Conservation (phyloP, 2,329 filamentous ascomycete species). For the Penicillium hordei region DNA sequence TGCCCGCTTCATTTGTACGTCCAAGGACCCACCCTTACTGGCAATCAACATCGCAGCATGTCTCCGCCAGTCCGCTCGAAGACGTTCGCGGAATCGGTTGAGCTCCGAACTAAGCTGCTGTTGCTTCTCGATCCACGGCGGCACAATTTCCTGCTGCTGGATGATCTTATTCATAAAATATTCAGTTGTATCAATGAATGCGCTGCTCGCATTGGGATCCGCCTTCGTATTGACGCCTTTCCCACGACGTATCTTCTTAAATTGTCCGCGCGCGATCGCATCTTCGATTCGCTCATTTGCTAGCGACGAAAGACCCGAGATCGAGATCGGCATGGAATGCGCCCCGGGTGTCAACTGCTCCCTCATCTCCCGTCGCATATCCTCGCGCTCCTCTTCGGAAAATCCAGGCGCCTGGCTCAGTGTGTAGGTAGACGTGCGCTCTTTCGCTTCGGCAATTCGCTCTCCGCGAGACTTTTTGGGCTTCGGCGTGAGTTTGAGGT, state of each 20-base stretch:
- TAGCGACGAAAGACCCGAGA: slow-evolving; percentile 75
- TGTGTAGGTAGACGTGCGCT: slow-evolving; percentile 58
- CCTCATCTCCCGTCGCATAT: slow-evolving; percentile 69
- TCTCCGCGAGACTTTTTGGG: slow-evolving; percentile 46
- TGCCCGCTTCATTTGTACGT: slow-evolving; percentile 70
- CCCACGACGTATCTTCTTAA: slow-evolving; percentile 78
- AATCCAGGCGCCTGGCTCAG: slow-evolving; percentile 57
- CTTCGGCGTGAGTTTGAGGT: slow-evolving; percentile 48
- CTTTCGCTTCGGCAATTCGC: slow-evolving; percentile 58
- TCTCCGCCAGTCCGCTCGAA: slow-evolving; percentile 80
- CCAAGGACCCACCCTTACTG: slow-evolving; percentile 70
- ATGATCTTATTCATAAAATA: slow-evolving; percentile 99
- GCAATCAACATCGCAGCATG: slow-evolving; percentile 79
- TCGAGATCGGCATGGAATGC: slow-evolving; percentile 69
- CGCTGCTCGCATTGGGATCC: slow-evolving; percentile 79
- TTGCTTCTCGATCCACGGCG: slow-evolving; percentile 98
- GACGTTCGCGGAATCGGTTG: slow-evolving; percentile 67
- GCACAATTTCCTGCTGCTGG: slow-evolving; percentile 89
- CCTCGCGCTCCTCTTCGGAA: slow-evolving; percentile 70
- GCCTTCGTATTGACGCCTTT: slow-evolving; percentile 67
- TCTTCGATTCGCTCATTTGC: slow-evolving; percentile 93
- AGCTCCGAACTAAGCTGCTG: slow-evolving; percentile 76
- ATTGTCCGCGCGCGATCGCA: slow-evolving; percentile 87
- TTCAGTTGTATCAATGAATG: slow-evolving; percentile 93
- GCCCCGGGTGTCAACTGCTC: slow-evolving; percentile 76